Evolutionary conservation across 805 yeast genomes (phyloP).

Genomic region (Ogataea paraovalis): DNA sequence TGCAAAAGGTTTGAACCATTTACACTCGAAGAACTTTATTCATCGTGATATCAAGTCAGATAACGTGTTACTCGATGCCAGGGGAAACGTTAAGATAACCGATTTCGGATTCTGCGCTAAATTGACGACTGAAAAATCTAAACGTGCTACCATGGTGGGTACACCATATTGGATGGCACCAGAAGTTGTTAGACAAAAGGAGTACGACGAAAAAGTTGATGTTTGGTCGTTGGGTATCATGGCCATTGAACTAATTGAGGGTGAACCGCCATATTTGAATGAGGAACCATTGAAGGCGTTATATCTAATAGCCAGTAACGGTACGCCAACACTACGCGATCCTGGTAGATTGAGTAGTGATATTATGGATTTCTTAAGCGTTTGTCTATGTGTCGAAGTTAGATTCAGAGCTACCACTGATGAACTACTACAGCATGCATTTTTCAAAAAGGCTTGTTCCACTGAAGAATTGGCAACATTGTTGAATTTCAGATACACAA

Average conservation of each 20-base stretch:
- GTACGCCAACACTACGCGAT: conserved; percentile 90
- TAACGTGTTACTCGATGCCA: conserved; percentile 77
- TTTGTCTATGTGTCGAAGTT: conserved; percentile 93
- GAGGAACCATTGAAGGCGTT: conserved; percentile 94
- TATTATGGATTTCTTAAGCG: conserved; percentile 81
- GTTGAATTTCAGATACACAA: conserved; percentile 34
- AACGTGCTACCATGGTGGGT: conserved; percentile 98
- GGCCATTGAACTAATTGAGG: conserved; percentile 98
- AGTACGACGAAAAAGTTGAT: conserved; percentile 95
- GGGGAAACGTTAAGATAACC: conserved; percentile 87
- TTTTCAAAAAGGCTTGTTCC: conserved; percentile 60
- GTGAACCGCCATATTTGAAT: conserved; percentile 96
- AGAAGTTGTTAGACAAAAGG: conserved; percentile 91
- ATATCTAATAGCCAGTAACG: conserved; percentile 92
- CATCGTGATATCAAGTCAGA: conserved; percentile 98
- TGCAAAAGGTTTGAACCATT: conserved; percentile 82
- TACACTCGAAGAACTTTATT: conserved; percentile 88
- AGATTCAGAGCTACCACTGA: conserved; percentile 86
- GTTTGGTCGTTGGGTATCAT: conserved; percentile 97
- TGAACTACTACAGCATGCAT: conserved; percentile 76
- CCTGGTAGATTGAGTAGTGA: conserved; percentile 68
- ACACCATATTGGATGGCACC: conserved; percentile 99
- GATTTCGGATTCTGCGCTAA: conserved; percentile 97
- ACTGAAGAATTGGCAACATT: conserved; percentile 56
- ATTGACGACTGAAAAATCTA: conserved; percentile 71